Conservation (phyloP, 192 early-diverging fungal species). For the Mortierella hygrophila region DNA sequence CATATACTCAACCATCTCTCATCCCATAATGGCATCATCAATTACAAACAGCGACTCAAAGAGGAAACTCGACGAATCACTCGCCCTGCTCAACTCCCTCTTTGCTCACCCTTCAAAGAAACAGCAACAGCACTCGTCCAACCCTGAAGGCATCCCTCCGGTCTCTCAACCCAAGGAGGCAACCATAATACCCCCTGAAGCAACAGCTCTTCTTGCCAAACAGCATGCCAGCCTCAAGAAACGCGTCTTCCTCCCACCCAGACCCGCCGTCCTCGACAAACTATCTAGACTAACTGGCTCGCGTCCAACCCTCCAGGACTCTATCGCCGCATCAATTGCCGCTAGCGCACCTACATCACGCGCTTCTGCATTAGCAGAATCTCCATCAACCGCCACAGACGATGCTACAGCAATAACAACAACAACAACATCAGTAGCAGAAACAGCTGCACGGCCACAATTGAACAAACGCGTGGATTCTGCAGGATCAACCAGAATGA, state of each 20-base stretch:
- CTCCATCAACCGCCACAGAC: background rate
- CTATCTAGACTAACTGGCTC: slow-evolving; percentile 22
- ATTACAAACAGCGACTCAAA: slow-evolving; percentile 21
- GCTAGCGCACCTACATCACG: slow-evolving; percentile 29
- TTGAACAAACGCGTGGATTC: background rate
- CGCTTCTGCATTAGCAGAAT: background rate
- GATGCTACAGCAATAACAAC: background rate
- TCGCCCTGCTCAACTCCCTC: slow-evolving; percentile 49
- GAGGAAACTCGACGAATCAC: slow-evolving; percentile 48
- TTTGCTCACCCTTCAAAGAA: slow-evolving; percentile 39
- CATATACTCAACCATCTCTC: background rate
- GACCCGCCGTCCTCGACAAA: slow-evolving; percentile 36
- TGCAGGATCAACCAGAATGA: slow-evolving; percentile 8
- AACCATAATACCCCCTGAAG: background rate
- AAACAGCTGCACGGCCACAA: background rate
- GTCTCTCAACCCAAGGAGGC: background rate
- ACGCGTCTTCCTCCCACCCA: slow-evolving; percentile 29
- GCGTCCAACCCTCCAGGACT: slow-evolving; percentile 29
- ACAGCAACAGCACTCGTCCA: background rate
- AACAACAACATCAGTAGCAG: background rate
- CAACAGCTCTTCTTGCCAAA: background rate
- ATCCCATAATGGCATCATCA: background rate
- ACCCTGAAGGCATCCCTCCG: background rate
- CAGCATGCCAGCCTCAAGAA: slow-evolving; percentile 1
- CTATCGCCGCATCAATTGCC: slow-evolving; percentile 46